Evolutionary conservation across 306 rosid genomes (phyloP).

Genomic region (Myrica gale): DNA sequence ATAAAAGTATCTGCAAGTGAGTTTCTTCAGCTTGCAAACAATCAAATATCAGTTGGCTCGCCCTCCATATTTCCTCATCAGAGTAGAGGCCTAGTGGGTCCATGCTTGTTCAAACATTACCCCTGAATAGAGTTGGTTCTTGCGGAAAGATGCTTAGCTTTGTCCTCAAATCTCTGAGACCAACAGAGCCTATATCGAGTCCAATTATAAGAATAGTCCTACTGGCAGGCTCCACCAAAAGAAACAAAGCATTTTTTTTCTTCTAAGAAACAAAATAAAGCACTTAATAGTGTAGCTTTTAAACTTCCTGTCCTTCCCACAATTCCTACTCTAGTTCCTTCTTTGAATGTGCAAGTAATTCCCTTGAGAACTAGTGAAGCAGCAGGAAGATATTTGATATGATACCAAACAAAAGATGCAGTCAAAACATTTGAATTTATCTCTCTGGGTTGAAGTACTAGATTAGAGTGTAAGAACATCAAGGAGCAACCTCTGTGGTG

Average conservation of each 20-base stretch:
- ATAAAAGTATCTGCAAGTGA: not conserved
- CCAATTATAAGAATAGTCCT: conserved; percentile 52
- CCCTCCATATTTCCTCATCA: conserved; percentile 61
- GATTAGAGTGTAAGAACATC: not conserved
- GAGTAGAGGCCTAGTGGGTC: conserved; percentile 54
- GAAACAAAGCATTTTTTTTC: too few species aligned
- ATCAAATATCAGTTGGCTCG: not conserved
- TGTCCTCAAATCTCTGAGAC: conserved; percentile 54
- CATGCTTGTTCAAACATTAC: conserved; percentile 51
- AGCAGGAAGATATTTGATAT: conserved; percentile 50
- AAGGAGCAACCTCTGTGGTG: not conserved
- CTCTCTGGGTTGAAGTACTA: not conserved
- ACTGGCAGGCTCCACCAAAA: conserved; percentile 49
- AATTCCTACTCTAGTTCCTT: conserved; percentile 55
- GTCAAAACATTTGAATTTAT: not conserved
- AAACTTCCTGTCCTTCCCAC: conserved; percentile 71
- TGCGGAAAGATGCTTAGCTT: conserved; percentile 67
- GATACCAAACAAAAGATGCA: not conserved
- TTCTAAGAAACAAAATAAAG: conserved; percentile 56
- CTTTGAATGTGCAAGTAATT: conserved; percentile 49
- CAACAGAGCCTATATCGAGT: conserved; percentile 50
- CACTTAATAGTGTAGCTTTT: conserved; percentile 55
- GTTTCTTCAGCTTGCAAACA: not conserved
- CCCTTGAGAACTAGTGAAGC: conserved; percentile 50
- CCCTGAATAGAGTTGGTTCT: conserved; percentile 62